phyloP scores from a whole-genome alignment of 345 rosid genomes.

The Corchorus olitorius region DNA sequence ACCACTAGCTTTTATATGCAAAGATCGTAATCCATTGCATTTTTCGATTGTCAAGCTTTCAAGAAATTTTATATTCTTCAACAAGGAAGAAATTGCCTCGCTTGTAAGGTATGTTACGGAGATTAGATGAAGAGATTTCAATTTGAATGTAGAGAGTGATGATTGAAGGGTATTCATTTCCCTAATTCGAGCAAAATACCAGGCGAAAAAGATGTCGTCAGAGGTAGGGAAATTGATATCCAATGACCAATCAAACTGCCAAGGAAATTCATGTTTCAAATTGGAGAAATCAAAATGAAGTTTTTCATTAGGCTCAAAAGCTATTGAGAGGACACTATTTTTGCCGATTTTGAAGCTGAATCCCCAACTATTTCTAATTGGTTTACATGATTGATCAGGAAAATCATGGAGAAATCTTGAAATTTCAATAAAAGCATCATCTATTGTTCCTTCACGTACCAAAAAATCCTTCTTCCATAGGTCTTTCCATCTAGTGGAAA shows the following conservation, averaged over 20 bases:
- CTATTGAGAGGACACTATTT: neutral
- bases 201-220: neutral
- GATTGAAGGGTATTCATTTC: neutral
- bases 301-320: neutral
- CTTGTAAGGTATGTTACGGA: neutral
- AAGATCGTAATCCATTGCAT: neutral
- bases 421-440: neutral
- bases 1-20: neutral
- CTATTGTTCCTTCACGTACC: neutral
- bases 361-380: neutral
- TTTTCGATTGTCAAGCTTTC: neutral
- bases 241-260: neutral
- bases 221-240: neutral
- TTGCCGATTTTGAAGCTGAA: neutral
- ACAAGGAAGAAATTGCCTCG: neutral
- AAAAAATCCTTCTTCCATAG: neutral
- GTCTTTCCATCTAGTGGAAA: conserved; percentile 12
- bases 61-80: neutral
- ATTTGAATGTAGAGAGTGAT: neutral
- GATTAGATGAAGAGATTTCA: neutral
- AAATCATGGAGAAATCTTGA: neutral
- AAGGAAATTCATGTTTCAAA: neutral
- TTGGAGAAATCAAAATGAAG: neutral
- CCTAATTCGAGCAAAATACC: neutral
- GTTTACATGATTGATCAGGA: neutral